These are phyloP conservation scores for Coniochaeta sp. DNA, from an alignment of 2,329 filamentous ascomycete species.

Conservation along the genomic window DNA sequence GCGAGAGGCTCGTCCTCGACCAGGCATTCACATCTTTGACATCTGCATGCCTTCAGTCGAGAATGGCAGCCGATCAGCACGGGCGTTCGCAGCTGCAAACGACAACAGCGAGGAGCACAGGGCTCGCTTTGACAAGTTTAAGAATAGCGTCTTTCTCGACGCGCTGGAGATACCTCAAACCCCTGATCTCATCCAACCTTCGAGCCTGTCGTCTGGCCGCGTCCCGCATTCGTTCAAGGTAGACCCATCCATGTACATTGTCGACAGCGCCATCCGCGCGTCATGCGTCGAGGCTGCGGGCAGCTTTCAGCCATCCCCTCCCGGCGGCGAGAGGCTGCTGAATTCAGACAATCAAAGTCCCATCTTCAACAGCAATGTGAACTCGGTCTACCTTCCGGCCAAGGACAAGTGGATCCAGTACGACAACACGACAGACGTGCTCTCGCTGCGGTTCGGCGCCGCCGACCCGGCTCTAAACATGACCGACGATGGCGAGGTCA, in stretches of 20 bases:
- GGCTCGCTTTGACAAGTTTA: background rate
- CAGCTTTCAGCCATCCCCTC: background rate
- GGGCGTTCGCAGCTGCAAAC: background rate
- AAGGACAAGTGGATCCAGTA: constrained; percentile 14
- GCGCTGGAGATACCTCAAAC: background rate
- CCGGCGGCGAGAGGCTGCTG: background rate
- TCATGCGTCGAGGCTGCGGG: background rate
- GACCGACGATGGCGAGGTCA: background rate
- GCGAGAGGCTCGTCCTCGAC: background rate
- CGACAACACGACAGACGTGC: constrained; percentile 15
- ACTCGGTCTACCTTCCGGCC: constrained; percentile 17
- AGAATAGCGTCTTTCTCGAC: background rate
- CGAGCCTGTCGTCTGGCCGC: background rate
- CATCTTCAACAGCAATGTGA: constrained; percentile 4
- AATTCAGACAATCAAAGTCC: background rate
- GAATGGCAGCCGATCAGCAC: background rate
- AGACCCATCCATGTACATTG: background rate
- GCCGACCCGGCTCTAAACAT: background rate
- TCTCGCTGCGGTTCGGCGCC: constrained; percentile 18
- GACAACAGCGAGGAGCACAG: background rate
- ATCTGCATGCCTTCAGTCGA: background rate
- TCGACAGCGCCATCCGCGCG: background rate
- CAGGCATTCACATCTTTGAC: background rate
- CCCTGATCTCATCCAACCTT: background rate
- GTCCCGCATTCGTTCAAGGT: background rate